Evolutionary conservation across 2,329 filamentous ascomycete genomes (phyloP).

Genomic region (Arthrinium puccinioides): DNA sequence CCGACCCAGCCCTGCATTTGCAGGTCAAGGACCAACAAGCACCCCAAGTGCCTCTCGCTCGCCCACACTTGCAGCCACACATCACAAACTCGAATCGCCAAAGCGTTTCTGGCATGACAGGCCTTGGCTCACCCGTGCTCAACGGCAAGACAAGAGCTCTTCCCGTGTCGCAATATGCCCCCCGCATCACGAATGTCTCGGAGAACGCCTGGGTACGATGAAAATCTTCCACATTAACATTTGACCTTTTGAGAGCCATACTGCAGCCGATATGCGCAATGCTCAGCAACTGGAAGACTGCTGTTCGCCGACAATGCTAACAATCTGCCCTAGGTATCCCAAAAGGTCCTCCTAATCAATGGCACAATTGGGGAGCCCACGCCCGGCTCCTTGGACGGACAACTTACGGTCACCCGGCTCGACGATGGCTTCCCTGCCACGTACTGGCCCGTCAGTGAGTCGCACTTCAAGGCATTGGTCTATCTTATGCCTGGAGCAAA

Average conservation of each 20-base stretch:
- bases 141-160: slow-evolving; percentile 45
- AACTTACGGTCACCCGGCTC: slow-evolving; percentile 68
- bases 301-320: too few species aligned
- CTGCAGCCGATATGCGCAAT: too few species aligned
- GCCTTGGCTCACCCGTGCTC: slow-evolving; percentile 47
- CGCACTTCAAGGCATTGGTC: slow-evolving; percentile 84
- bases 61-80: slow-evolving; percentile 30
- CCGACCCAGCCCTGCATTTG: slow-evolving; percentile 58
- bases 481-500: slow-evolving; percentile 92
- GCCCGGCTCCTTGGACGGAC: slow-evolving; percentile 67
- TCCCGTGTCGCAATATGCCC: slow-evolving; percentile 72
- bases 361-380: slow-evolving; percentile 72
- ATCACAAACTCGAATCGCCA: slow-evolving; percentile 43
- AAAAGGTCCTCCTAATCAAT: slow-evolving; percentile 78
- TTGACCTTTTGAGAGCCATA: too few species aligned
- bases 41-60: slow-evolving; percentile 20
- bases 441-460: slow-evolving; percentile 81
- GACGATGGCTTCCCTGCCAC: slow-evolving; percentile 80
- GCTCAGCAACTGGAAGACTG: too few species aligned
- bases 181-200: slow-evolving; percentile 68
- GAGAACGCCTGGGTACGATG: slow-evolving; percentile 76
- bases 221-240: too few species aligned
- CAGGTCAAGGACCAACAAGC: slow-evolving; percentile 43
- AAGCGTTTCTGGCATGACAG: slow-evolving; percentile 58
- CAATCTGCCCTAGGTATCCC: slow-evolving; percentile 90